Percentiles rank a stretch among this genome's conserved stretches.
phyloP scores from a whole-genome alignment of 768 basidiomycete species.

The Candolleomyces efflorescens region DNA sequence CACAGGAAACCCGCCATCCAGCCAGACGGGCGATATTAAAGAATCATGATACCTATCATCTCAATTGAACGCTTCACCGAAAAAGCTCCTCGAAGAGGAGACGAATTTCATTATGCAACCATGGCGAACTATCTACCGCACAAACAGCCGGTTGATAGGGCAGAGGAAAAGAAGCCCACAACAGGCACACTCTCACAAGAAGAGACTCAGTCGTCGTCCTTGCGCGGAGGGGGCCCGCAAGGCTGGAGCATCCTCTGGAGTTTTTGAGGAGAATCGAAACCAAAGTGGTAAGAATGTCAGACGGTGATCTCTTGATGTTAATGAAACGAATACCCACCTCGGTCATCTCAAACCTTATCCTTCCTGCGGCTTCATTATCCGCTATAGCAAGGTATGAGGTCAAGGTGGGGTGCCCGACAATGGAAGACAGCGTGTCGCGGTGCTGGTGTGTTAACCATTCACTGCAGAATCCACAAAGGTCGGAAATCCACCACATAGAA shows the following conservation, averaged over 20 bases:
- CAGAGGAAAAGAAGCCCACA: not conserved
- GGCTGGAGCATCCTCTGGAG: conserved; percentile 89
- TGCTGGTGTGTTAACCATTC: conserved; percentile 99
- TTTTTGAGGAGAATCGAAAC: conserved; percentile 4
- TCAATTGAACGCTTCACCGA: not conserved
- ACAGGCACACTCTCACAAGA: not conserved
- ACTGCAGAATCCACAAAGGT: conserved; percentile 38
- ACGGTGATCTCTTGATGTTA: conserved; percentile 7
- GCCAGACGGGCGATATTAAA: conserved; percentile 2
- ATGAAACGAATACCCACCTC: conserved; percentile 55
- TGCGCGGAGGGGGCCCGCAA: conserved; percentile 86
- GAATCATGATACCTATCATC: conserved; percentile 2
- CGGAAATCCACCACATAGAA: not conserved
- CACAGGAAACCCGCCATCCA: not conserved
- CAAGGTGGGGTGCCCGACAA: conserved; percentile 86
- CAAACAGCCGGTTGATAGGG: not conserved
- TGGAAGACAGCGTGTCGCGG: conserved; percentile 90
- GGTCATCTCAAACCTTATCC: conserved; percentile 90
- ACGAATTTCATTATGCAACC: not conserved
- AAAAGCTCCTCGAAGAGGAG: not conserved
- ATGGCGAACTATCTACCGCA: not conserved
- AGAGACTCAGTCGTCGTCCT: conserved; percentile 69
- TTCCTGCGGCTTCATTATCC: conserved; percentile 88
- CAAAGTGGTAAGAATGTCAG: not conserved
- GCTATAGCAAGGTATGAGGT: conserved; percentile 87